Percentiles rank a stretch among this genome's conserved stretches.
Conservation (phyloP, 2,329 filamentous ascomycete species). For the Acarospora socialis region DNA sequence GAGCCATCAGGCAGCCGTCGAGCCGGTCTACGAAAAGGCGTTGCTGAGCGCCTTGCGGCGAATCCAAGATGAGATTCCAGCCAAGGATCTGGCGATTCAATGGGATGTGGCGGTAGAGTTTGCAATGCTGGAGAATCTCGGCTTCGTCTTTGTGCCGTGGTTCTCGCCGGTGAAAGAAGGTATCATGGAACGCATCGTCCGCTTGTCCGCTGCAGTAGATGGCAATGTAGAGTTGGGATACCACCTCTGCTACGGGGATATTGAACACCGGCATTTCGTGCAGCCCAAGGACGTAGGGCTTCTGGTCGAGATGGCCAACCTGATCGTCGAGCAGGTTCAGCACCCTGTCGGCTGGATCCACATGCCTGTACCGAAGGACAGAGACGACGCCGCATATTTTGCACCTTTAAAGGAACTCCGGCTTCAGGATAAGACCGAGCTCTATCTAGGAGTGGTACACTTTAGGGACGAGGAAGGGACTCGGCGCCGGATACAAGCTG, state of each 20-base stretch:
- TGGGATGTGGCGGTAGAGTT: conserved; percentile 19
- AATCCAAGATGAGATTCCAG: conserved; percentile 19
- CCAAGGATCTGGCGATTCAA: conserved; percentile 21
- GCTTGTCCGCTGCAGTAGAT: conserved; percentile 21
- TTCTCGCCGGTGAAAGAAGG: conserved; percentile 22
- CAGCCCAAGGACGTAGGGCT: conserved; percentile 26
- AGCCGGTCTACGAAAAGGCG: conserved; percentile 19
- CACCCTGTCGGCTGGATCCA: conserved; percentile 27
- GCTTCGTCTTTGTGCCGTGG: conserved; percentile 17
- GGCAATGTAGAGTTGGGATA: conserved; percentile 28
- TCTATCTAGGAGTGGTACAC: conserved; percentile 31
- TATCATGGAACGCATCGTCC: conserved; percentile 21
- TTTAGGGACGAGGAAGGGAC: conserved; percentile 26
- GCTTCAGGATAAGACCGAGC: conserved; percentile 18
- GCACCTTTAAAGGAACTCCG: conserved; percentile 24
- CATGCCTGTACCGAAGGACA: conserved; percentile 29
- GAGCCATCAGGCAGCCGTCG: conserved; percentile 16
- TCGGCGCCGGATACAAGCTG: conserved; percentile 23
- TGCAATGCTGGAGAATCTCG: conserved; percentile 16
- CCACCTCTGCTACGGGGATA: conserved; percentile 36
- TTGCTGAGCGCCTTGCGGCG: conserved; percentile 15
- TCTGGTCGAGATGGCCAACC: conserved; percentile 26
- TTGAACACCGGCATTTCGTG: conserved; percentile 30
- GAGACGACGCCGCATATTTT: conserved; percentile 26
- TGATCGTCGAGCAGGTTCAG: conserved; percentile 16